phyloP scores from a whole-genome alignment of 2,329 filamentous ascomycete genomes.

The Fusarium dimerum region DNA sequence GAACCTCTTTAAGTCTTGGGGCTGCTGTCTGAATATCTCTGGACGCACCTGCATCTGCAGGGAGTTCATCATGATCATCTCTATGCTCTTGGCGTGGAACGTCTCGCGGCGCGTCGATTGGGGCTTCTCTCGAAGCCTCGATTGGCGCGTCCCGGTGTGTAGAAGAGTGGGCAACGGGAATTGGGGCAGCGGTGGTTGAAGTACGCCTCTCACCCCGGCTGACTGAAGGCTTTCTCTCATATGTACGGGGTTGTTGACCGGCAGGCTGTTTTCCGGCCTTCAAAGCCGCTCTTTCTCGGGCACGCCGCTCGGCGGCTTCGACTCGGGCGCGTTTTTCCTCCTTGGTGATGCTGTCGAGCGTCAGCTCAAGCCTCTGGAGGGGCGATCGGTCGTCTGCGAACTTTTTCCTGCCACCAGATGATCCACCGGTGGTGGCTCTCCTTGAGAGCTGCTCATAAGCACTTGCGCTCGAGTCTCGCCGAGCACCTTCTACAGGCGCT shows the following conservation, averaged over 20 bases:
- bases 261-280: conserved; percentile 30
- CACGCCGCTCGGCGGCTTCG: conserved; percentile 75
- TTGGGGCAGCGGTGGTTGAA: conserved; percentile 13
- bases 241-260: conserved; percentile 19
- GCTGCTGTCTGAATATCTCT: neutral
- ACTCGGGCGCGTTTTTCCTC: conserved; percentile 89
- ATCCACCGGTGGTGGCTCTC: conserved; percentile 42
- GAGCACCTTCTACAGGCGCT: conserved; percentile 22
- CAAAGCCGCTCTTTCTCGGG: conserved; percentile 60
- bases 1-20: neutral
- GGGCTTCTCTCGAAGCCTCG: conserved; percentile 5
- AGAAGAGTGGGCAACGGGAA: conserved; percentile 12
- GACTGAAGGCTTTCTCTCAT: conserved; percentile 26
- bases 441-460: conserved; percentile 31
- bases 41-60: neutral
- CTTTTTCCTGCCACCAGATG: conserved; percentile 51
- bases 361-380: conserved; percentile 88
- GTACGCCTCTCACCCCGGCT: conserved; percentile 17
- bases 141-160: conserved; percentile 17
- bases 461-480: conserved; percentile 23
- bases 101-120: conserved; percentile 11
- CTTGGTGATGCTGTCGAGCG: conserved; percentile 89
- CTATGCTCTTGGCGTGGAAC: neutral
- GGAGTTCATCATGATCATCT: neutral
- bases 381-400: conserved; percentile 85